A percentile compares a stretch with the other conserved stretches of the same genome.
Evolutionary conservation across 2,329 filamentous ascomycete species (phyloP).

Genomic region (Pyrenophora seminiperda): DNA sequence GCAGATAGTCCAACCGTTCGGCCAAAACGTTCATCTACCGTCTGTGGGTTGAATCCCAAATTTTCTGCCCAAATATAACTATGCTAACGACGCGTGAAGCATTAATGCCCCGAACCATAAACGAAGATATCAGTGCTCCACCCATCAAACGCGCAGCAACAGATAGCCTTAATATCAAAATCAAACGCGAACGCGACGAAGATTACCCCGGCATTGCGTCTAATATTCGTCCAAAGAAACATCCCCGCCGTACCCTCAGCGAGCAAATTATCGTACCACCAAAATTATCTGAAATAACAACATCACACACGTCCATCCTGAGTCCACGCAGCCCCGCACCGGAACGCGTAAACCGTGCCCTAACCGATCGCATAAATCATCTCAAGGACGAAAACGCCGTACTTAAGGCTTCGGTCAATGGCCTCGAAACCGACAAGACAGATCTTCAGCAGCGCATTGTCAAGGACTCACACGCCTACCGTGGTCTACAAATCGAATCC

Average conservation of each 20-base stretch:
- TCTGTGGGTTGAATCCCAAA: conserved; percentile 61
- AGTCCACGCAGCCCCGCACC: conserved; percentile 26
- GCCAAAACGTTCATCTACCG: conserved; percentile 68
- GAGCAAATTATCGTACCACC: conserved; percentile 25
- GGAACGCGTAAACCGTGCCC: conserved; percentile 26
- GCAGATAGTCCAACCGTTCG: conserved; percentile 44
- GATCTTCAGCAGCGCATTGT: conserved; percentile 16
- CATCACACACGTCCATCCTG: conserved; percentile 6
- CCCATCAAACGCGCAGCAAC: conserved; percentile 28
- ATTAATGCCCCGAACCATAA: conserved; percentile 10
- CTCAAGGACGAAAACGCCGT: conserved; percentile 27
- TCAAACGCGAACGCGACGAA: conserved; percentile 35
- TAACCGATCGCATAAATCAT: conserved; percentile 25
- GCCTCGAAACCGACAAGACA: conserved; percentile 13
- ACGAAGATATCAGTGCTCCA: conserved; percentile 14
- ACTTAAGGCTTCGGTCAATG: conserved; percentile 13
- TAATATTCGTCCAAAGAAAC: conserved; percentile 22
- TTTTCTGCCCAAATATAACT: background rate
- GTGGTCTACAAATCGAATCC: conserved; percentile 9
- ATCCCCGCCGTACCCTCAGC: conserved; percentile 25
- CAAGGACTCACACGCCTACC: conserved; percentile 13
- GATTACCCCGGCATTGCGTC: conserved; percentile 17
- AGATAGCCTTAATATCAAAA: conserved; percentile 23
- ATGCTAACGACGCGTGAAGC: conserved; percentile 1
- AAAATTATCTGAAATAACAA: conserved; percentile 15